Evolutionary conservation across 2,329 filamentous ascomycete species (phyloP).

Genomic region (Drechslerella dactyloides): DNA sequence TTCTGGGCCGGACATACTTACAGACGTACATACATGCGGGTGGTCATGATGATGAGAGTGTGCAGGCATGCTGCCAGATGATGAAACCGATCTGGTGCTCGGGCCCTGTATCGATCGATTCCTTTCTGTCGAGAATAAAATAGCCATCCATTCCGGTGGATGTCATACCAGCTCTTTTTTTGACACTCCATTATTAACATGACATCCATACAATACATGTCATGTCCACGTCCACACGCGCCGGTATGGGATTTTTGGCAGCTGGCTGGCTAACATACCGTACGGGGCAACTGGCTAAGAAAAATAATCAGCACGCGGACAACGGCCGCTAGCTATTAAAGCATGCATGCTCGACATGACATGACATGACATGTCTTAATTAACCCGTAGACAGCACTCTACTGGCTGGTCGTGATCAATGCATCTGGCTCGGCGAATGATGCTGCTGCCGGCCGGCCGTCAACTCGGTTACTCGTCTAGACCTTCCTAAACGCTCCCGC

Average conservation of each 20-base stretch:
- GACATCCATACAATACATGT: no score
- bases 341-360: conserved; percentile 35
- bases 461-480: conserved; percentile 38
- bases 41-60: not conserved
- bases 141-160: not conserved
- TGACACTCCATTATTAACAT: no score
- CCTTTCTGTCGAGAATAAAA: conserved; percentile 4
- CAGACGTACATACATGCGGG: no score
- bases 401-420: not conserved
- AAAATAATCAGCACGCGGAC: conserved; percentile 32
- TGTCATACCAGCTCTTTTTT: not conserved
- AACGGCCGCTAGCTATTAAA: conserved; percentile 51
- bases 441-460: conserved; percentile 19
- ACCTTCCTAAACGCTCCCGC: conserved; percentile 35
- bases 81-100: conserved; percentile 49
- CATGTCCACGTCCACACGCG: no score
- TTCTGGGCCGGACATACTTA: no score
- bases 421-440: conserved; percentile 28
- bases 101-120: conserved; percentile 14
- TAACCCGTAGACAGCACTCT: no score
- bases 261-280: no score
- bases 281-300: conserved; percentile 21
- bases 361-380: no score
- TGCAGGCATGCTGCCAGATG: conserved; percentile 9
- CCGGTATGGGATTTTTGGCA: no score